Conservation (phyloP, 208 protist genomes). For the Trypanosoma platydactyli region DNA sequence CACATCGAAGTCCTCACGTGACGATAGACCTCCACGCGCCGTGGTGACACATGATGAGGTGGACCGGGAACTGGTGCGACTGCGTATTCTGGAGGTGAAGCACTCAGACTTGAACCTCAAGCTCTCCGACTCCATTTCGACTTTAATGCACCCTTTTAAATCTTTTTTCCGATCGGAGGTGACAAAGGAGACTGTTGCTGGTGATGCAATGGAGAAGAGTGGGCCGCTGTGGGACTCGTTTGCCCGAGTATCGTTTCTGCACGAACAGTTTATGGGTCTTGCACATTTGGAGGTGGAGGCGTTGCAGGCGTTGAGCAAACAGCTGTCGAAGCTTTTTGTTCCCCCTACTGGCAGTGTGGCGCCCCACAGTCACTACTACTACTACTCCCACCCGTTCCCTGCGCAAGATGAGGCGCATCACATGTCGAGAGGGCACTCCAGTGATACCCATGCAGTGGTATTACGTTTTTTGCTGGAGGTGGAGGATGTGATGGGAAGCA, state of each 20-base stretch:
- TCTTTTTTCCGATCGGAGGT: slow-evolving; percentile 4
- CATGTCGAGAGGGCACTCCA: background rate
- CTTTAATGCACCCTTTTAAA: slow-evolving; percentile 16
- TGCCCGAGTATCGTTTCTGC: slow-evolving; percentile 9
- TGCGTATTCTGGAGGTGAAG: slow-evolving; percentile 27
- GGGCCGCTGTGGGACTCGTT: slow-evolving; percentile 5
- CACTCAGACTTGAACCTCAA: slow-evolving; percentile 13
- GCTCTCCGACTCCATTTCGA: slow-evolving; percentile 15
- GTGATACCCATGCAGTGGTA: background rate
- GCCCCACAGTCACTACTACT: slow-evolving; percentile 4
- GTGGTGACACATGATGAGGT: slow-evolving; percentile 17
- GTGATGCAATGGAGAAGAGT: background rate
- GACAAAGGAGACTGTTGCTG: background rate
- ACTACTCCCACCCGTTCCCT: background rate
- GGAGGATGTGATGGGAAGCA: slow-evolving; percentile 27
- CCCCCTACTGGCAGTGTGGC: background rate
- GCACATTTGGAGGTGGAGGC: slow-evolving; percentile 24
- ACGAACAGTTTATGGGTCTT: slow-evolving; percentile 26
- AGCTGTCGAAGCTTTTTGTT: slow-evolving; percentile 15
- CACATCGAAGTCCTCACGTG: background rate
- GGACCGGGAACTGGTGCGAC: slow-evolving; percentile 21
- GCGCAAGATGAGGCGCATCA: background rate
- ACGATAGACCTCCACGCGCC: too few species aligned
- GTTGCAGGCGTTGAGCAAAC: slow-evolving; percentile 16
- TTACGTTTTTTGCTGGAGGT: slow-evolving; percentile 22